phyloP scores from a whole-genome alignment of 2,329 filamentous ascomycete species.

The Aspergillus costaricaensis region DNA sequence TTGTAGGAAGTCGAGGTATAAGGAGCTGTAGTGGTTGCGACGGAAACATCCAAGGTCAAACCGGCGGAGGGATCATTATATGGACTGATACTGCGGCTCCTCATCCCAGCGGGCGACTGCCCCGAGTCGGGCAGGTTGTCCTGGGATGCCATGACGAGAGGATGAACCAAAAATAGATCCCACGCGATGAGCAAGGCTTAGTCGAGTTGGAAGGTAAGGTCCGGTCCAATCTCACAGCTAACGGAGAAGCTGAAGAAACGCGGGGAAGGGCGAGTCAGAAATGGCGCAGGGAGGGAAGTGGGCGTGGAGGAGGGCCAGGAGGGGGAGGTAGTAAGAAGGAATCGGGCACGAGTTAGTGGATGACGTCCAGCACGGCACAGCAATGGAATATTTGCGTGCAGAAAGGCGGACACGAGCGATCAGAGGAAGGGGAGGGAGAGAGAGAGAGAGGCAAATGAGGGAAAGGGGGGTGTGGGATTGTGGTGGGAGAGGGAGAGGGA shows the following conservation, averaged over 20 bases:
- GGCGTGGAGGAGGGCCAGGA: conserved; percentile 1
- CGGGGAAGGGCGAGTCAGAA: conserved; percentile 15
- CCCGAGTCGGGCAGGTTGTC: conserved; percentile 37
- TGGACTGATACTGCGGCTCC: conserved; percentile 46
- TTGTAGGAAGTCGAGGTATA: conserved; percentile 33
- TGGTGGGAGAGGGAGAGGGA: neutral
- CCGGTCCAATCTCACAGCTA: conserved; percentile 13
- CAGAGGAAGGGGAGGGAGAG: neutral
- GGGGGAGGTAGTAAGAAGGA: neutral
- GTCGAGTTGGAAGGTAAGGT: conserved; percentile 12
- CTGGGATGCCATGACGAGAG: conserved; percentile 35
- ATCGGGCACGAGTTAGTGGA: neutral
- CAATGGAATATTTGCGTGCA: conserved; percentile 17
- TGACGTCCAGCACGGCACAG: neutral
- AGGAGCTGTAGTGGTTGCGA: conserved; percentile 35
- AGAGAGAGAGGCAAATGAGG: neutral
- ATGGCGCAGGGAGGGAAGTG: conserved; percentile 15
- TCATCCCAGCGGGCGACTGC: conserved; percentile 39
- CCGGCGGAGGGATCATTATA: conserved; percentile 38
- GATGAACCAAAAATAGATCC: conserved; percentile 26
- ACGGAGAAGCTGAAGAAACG: conserved; percentile 6
- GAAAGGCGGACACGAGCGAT: neutral
- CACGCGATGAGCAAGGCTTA: conserved; percentile 22
- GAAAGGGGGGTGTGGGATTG: neutral
- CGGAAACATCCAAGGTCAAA: conserved; percentile 41